Percentiles rank a stretch among this genome's conserved stretches.
Conservation (phyloP, 805 yeast species). For the Spathaspora boniae region DNA sequence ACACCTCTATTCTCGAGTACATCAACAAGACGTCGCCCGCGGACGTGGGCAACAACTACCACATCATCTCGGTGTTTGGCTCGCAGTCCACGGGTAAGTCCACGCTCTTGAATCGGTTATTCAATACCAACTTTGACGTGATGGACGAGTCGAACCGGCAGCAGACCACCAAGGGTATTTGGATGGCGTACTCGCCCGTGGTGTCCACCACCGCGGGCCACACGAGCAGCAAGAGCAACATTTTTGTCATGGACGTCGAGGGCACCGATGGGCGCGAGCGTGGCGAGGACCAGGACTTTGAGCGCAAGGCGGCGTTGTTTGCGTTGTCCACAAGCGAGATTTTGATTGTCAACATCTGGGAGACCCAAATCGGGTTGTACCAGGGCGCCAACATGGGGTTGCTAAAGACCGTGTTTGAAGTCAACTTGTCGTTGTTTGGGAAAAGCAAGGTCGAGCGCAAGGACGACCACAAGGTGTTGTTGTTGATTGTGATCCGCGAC, state of each 20-base stretch:
- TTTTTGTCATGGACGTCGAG: constrained; percentile 93
- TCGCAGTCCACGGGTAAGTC: constrained; percentile 97
- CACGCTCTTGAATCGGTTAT: constrained; percentile 79
- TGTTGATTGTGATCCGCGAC: constrained; percentile 89
- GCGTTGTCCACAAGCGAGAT: constrained; percentile 91
- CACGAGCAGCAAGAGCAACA: constrained; percentile 25
- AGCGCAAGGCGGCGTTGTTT: constrained; percentile 91
- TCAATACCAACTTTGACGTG: constrained; percentile 85
- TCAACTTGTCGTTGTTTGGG: constrained; percentile 82
- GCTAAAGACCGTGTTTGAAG: constrained; percentile 93
- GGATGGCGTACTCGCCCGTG: constrained; percentile 42
- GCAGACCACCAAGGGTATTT: constrained; percentile 65
- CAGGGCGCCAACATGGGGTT: constrained; percentile 98
- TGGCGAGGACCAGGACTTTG: constrained; percentile 98
- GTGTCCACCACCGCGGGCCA: constrained; percentile 14
- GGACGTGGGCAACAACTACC: constrained; percentile 68
- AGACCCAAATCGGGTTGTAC: constrained; percentile 91
- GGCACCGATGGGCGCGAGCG: constrained; percentile 98
- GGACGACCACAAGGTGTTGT: constrained; percentile 55
- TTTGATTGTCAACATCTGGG: constrained; percentile 92
- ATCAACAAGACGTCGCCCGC: constrained; percentile 30
- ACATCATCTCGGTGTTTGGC: constrained; percentile 93
- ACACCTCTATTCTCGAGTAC: constrained; percentile 28
- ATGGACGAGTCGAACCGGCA: constrained; percentile 77
- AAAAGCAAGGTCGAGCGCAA: constrained; percentile 34